Percentiles rank a stretch among this genome's conserved stretches.
These are phyloP conservation scores for Anisodus acutangulus DNA, from an alignment of 257 asterid genomes.

Conservation along the genomic window DNA sequence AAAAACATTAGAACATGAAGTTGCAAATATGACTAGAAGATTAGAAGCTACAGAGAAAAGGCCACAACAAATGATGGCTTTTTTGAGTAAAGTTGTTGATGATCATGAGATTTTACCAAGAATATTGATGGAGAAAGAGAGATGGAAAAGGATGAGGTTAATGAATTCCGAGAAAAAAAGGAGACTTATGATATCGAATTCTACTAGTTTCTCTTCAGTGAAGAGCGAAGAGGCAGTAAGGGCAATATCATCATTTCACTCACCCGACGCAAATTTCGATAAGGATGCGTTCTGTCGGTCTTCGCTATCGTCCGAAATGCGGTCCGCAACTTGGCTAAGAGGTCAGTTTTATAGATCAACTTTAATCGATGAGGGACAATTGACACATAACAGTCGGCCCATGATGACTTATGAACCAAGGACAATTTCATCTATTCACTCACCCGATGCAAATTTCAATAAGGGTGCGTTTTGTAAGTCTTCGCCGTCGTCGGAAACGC, in stretches of 20 bases:
- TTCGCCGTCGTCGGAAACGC: slow-evolving; percentile 44
- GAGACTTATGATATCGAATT: slow-evolving; percentile 33
- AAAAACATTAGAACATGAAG: slow-evolving; percentile 57
- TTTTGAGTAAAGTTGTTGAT: slow-evolving; percentile 68
- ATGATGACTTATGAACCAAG: slow-evolving; percentile 1
- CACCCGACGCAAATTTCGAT: slow-evolving; percentile 46
- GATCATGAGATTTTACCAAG: slow-evolving; percentile 70
- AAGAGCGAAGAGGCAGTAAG: slow-evolving; percentile 56
- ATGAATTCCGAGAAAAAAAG: slow-evolving; percentile 52
- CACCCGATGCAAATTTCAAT: slow-evolving; percentile 45
- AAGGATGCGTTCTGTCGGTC: slow-evolving; percentile 37
- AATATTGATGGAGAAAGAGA: slow-evolving; percentile 63
- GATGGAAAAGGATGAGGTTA: slow-evolving; percentile 25
- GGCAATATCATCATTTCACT: slow-evolving; percentile 46
- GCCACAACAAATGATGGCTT: slow-evolving; percentile 90
- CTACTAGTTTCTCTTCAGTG: slow-evolving; percentile 42
- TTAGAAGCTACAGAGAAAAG: slow-evolving; percentile 83
- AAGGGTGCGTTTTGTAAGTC: slow-evolving; percentile 35
- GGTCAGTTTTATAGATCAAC: neutral
- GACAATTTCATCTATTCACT: slow-evolving; percentile 44
- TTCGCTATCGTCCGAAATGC: slow-evolving; percentile 42
- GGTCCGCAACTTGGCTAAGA: slow-evolving; percentile 45
- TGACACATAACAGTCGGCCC: slow-evolving; percentile 17
- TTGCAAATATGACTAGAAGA: slow-evolving; percentile 70
- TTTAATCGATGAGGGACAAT: too few relatives aligned